Base-by-base conservation (phyloP, 176 grass and related monocot species). In the Oryza meyeriana region DNA sequence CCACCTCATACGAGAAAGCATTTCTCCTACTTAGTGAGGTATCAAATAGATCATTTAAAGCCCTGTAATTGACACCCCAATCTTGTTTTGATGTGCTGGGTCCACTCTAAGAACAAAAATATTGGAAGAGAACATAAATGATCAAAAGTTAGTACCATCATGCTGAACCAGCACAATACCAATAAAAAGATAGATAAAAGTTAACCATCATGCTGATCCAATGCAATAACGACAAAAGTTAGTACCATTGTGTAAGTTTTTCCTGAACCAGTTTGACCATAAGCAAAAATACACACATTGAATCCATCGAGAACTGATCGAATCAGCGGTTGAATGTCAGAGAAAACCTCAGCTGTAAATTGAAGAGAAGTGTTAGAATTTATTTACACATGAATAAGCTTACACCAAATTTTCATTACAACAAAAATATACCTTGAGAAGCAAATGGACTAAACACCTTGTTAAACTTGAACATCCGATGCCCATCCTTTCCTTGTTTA, bases 161-260 rank as follows among this genome's bases (percentile, higher is more conserved):
- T 12, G 40, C 40, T 42, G 40, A 42, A 42, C 20, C 20, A 47
- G 12, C 12, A 45, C 59, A 48, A 22, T 64, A 31, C n/a, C 20
- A 48, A 44, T 10, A 58, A 42, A 67, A 45, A 71, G 20, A 11
- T 18, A 10, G 12, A 42, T 42, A 42, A 12, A 42, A 42, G 40
- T 42, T 42, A n/a, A 64, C 0, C 1, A 6, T 17, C 14, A 66
- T 55, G 10, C 32, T 26, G 28, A 8, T 35, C 20, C 50, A 55
- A 7, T 55, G n/a, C 1, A 55, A 55, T 20, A 22, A 4, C 6
- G 30, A 34, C 34, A 1, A 65, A 52, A 55, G 25, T 52, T 64
- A 73, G 6, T 84, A 94, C 96, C 96, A 98, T 98, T 2, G 95
- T 98, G 79, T 98, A 98, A 64, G 95, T 98, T 86, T 98, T 98